A percentile compares a stretch with the other conserved stretches of the same genome.
These are phyloP conservation scores for Candida labiduridarum DNA, from an alignment of 1,139 yeast species.

Conservation along the genomic window DNA sequence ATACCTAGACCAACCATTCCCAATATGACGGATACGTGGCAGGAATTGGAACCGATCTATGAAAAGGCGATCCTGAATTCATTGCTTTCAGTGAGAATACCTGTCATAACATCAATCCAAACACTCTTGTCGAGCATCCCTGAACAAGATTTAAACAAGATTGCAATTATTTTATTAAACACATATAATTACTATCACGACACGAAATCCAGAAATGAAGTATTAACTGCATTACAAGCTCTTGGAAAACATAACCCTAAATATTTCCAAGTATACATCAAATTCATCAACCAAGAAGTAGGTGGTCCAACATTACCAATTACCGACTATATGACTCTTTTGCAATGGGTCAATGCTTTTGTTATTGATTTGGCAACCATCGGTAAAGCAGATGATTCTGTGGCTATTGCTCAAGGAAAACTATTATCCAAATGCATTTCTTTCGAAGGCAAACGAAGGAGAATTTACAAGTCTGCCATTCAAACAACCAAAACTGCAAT, in stretches of 20 bases:
- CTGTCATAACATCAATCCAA: constrained; percentile 25
- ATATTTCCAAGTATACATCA: constrained; percentile 35
- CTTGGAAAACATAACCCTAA: constrained; percentile 34
- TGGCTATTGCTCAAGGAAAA: constrained; percentile 24
- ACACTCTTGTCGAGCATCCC: constrained; percentile 19
- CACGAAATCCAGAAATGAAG: constrained; percentile 44
- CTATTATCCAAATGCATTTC: constrained; percentile 24
- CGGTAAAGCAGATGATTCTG: constrained; percentile 16
- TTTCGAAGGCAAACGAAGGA: constrained; percentile 27
- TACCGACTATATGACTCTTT: constrained; percentile 55
- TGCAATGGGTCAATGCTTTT: constrained; percentile 55
- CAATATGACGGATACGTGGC: constrained; percentile 15
- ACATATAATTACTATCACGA: constrained; percentile 58
- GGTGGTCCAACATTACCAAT: constrained; percentile 44
- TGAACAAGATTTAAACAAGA: constrained; percentile 22
- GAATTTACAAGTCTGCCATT: constrained; percentile 49
- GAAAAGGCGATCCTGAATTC: constrained; percentile 34
- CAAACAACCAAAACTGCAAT: constrained; percentile 37
- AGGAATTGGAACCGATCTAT: constrained; percentile 18
- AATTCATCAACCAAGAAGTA: constrained; percentile 40
- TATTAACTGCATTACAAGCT: constrained; percentile 36
- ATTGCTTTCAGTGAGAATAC: constrained; percentile 35
- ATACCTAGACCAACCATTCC: not conserved
- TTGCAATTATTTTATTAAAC: constrained; percentile 35
- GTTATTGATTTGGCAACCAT: constrained; percentile 23